Conservation (phyloP, 2,329 filamentous ascomycete species). For the Colletotrichum chlorophyti region DNA sequence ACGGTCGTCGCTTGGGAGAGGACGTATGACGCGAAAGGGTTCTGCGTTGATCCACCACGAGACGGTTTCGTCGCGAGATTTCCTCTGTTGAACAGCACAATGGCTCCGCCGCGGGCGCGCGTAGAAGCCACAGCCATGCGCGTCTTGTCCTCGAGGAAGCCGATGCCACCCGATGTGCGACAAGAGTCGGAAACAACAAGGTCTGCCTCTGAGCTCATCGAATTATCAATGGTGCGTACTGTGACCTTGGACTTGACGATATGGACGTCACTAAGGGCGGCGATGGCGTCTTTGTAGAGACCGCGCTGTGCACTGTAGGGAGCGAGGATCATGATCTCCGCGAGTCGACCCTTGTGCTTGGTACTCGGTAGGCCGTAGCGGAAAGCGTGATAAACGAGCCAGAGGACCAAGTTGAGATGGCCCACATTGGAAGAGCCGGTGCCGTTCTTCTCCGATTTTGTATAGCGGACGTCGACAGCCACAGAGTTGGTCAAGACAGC, state of each 20-base stretch:
- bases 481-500: not conserved
- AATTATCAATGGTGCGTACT: constrained; percentile 4
- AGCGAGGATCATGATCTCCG: constrained; percentile 10
- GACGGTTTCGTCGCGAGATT: not conserved
- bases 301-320: constrained; percentile 5
- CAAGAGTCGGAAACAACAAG: constrained; percentile 14
- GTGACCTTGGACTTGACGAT: constrained; percentile 14
- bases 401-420: not conserved
- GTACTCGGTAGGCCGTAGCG: constrained; percentile 4
- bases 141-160: constrained; percentile 1
- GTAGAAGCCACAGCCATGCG: constrained; percentile 13
- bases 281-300: constrained; percentile 1
- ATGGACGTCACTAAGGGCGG: not conserved
- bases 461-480: not conserved
- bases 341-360: not conserved
- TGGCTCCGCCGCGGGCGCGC: constrained; percentile 2
- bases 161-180: not conserved
- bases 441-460: not conserved
- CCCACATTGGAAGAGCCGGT: not conserved
- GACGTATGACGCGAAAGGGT: not conserved
- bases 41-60: not conserved
- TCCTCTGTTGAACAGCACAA: not conserved
- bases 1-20: not conserved
- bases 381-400: not conserved
- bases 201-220: constrained; percentile 17